These are phyloP conservation scores for Sequoiadendron giganteum DNA, from an alignment of 75 land plant genomes.

Conservation along the genomic window DNA sequence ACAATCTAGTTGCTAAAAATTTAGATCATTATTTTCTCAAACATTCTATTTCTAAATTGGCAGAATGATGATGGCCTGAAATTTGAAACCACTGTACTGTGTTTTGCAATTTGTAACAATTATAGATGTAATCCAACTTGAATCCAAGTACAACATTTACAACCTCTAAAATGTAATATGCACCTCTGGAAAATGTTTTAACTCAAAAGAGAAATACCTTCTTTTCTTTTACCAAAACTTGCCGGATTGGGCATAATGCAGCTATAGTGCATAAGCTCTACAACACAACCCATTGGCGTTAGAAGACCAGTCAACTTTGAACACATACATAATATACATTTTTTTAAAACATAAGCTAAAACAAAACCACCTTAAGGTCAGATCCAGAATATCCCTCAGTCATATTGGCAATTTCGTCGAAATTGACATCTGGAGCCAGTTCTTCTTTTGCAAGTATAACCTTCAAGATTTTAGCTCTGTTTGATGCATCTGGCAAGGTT, in stretches of 20 bases:
- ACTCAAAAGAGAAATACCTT: constrained; percentile 11
- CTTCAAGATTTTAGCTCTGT: constrained; percentile 22
- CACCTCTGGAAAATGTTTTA: neutral
- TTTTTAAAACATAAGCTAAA: neutral
- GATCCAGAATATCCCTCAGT: constrained; percentile 32
- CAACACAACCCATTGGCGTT: neutral
- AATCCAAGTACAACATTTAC: no score
- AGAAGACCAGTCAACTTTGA: neutral
- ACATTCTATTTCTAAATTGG: neutral
- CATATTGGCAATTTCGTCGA: constrained; percentile 20
- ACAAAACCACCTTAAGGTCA: constrained; percentile 22
- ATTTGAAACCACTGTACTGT: no score
- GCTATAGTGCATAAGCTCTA: constrained; percentile 33
- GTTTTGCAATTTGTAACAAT: no score
- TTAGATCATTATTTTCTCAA: neutral
- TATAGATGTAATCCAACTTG: no score
- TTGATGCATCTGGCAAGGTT: constrained; percentile 24
- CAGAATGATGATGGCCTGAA: neutral
- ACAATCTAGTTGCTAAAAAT: no score
- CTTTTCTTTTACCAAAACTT: constrained; percentile 25
- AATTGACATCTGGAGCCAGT: constrained; percentile 16
- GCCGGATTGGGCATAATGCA: constrained; percentile 31
- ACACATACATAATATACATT: neutral
- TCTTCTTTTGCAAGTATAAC: constrained; percentile 27
- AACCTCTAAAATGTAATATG: no score